Evolutionary conservation across 768 basidiomycete species (phyloP), one percentile per base, ranked within the genome.

Genomic region (Russula abietina): DNA sequence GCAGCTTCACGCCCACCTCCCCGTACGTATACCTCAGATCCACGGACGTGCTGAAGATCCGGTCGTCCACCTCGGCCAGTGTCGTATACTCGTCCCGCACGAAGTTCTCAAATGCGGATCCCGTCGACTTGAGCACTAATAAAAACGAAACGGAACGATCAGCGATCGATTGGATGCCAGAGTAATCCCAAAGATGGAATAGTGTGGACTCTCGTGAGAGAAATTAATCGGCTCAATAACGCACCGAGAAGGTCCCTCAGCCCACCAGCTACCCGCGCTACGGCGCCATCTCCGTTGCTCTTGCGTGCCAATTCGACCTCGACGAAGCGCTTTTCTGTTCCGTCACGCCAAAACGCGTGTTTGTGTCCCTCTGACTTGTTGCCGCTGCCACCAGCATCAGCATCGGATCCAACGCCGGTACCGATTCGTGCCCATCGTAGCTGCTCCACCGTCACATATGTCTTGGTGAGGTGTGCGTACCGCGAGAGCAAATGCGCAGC

Each of bases 61-160:
- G 83, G 67, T 98, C 96, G 68, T 86, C 74, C 49, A 96, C 94
- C 66, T 89, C 86, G 16, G 73, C 77, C 24, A 96, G 82, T 1
- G 91, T 94, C n/a, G 94, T 94, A 74, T 85, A 91, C 70, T 93
- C 90, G 73, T 96, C 93, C 3, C 83, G 81, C 54, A 89, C 72
- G 74, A 94, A 98, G 30, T 81, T 79, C 59, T 86, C 80, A 71
- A 98, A 98, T 0, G 87, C 83, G 0, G 91, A 93, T 14, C 92
- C 95, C 4, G 89, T 86, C 38, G 89, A 84, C 75, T 98, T 98
- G 69, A 98, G 83, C 16, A 97, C 94, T 91, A 30, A 30, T 5
- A 5, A 30, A 30, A 30, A 67, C 28, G 19, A 19, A n/a, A 45
- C 8, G n/a, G 19, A 17, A 14, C 19, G 51, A 52, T 33, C 32